Conservation (phyloP, 495 filamentous ascomycete genomes). For the Aspergillus haitiensis region DNA sequence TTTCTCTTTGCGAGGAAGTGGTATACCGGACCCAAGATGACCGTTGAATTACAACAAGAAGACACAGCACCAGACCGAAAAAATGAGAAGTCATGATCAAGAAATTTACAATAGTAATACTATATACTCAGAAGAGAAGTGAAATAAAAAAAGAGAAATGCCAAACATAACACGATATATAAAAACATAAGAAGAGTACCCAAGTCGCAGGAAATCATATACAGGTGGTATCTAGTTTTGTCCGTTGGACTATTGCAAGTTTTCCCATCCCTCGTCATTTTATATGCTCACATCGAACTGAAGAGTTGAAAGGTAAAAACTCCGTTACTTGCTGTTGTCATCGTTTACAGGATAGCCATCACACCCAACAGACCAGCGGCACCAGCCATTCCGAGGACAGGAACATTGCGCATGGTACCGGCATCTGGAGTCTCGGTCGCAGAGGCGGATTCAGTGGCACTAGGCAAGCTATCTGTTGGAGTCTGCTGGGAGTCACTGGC, state of each 20-base stretch:
- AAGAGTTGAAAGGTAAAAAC: background rate
- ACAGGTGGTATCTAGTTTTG: background rate
- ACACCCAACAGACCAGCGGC: conserved; percentile 39
- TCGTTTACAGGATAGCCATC: conserved; percentile 40
- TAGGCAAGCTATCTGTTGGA: background rate
- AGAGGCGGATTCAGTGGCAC: background rate
- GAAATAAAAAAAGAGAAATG: background rate
- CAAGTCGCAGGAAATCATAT: no score
- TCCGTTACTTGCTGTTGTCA: no score
- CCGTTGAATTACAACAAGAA: conserved; percentile 45
- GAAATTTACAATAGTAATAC: background rate
- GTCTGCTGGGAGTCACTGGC: conserved; percentile 8
- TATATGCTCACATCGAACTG: background rate
- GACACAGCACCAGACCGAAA: background rate
- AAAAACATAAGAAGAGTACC: no score
- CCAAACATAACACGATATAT: no score
- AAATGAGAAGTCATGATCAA: background rate
- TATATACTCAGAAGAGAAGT: conserved; percentile 5
- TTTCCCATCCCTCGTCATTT: no score
- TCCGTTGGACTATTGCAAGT: background rate
- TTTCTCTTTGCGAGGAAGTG: conserved; percentile 65
- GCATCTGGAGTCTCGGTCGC: conserved; percentile 3
- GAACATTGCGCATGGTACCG: conserved; percentile 21
- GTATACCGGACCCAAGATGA: conserved; percentile 74
- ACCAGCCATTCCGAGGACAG: conserved; percentile 29